Evolutionary conservation across 306 rosid species (phyloP).

Genomic region (Cercis canadensis): DNA sequence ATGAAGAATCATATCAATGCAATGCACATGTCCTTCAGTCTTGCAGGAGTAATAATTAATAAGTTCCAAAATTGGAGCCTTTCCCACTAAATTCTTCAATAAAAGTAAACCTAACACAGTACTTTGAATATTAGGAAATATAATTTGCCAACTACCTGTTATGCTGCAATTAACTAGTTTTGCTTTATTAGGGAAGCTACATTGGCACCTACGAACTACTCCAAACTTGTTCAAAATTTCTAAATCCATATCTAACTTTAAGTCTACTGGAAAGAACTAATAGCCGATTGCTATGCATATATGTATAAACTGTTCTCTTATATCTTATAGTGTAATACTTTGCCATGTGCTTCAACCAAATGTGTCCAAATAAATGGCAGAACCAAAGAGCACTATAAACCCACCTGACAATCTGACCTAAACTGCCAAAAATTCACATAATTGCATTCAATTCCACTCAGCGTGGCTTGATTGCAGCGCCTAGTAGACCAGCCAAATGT

Average conservation of each 20-base stretch:
- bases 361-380: conserved; percentile 38
- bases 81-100: not conserved
- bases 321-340: not conserved
- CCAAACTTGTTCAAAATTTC: conserved; percentile 39
- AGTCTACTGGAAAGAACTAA: too few species aligned
- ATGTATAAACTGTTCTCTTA: conserved; percentile 33
- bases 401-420: conserved; percentile 45
- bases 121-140: conserved; percentile 11
- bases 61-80: conserved; percentile 17
- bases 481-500: conserved; percentile 2
- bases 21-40: not conserved
- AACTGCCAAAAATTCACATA: not conserved
- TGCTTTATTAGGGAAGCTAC: conserved; percentile 34
- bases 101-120: conserved; percentile 17
- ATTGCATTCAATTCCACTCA: not conserved
- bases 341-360: conserved; percentile 51
- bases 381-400: conserved; percentile 42
- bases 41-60: not conserved
- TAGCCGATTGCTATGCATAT: too few species aligned
- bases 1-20: not conserved
- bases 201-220: conserved; percentile 37
- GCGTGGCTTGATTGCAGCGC: not conserved
- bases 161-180: conserved; percentile 30
- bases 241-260: not conserved
- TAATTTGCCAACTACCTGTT: conserved; percentile 37